phyloP scores from a whole-genome alignment of 1,284 basidiomycete species.

The Hemileccinum hortonii region DNA sequence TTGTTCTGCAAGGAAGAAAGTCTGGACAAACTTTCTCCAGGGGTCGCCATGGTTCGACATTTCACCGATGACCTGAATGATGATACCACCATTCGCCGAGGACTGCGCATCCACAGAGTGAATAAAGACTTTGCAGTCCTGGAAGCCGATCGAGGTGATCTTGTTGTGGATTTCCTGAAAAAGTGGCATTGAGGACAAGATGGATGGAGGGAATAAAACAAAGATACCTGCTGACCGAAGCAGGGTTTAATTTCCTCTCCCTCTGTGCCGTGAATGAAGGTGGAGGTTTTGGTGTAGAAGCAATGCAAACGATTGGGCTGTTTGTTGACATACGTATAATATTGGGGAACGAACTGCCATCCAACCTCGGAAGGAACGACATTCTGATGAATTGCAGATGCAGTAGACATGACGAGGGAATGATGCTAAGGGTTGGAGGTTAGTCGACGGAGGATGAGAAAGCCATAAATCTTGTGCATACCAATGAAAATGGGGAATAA shows the following conservation, averaged over 20 bases:
- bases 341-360: slow-evolving; percentile 97
- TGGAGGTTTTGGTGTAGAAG: slow-evolving; percentile 98
- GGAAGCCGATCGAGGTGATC: slow-evolving; percentile 90
- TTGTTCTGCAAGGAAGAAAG: slow-evolving; percentile 99
- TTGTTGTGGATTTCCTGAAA: slow-evolving; percentile 94
- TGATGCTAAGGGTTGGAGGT: slow-evolving; percentile 26
- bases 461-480: slow-evolving; percentile 9
- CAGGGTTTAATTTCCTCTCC: slow-evolving; percentile 88
- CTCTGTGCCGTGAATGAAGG: slow-evolving; percentile 94
- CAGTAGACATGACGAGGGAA: slow-evolving; percentile 30
- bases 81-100: slow-evolving; percentile 92
- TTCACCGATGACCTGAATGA: slow-evolving; percentile 99
- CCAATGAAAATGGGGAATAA: slow-evolving; percentile 35
- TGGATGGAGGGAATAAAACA: neutral
- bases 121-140: slow-evolving; percentile 98
- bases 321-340: slow-evolving; percentile 98
- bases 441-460: neutral
- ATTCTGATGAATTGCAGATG: slow-evolving; percentile 45
- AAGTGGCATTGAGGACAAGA: slow-evolving; percentile 6
- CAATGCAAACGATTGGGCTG: slow-evolving; percentile 95
- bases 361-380: slow-evolving; percentile 87
- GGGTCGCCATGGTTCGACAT: slow-evolving; percentile 90
- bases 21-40: slow-evolving; percentile 99
- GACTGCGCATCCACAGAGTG: slow-evolving; percentile 93
- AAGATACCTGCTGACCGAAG: slow-evolving; percentile 84